phyloP scores from a whole-genome alignment of 345 rosid genomes.

The Chamaenerion angustifolium region DNA sequence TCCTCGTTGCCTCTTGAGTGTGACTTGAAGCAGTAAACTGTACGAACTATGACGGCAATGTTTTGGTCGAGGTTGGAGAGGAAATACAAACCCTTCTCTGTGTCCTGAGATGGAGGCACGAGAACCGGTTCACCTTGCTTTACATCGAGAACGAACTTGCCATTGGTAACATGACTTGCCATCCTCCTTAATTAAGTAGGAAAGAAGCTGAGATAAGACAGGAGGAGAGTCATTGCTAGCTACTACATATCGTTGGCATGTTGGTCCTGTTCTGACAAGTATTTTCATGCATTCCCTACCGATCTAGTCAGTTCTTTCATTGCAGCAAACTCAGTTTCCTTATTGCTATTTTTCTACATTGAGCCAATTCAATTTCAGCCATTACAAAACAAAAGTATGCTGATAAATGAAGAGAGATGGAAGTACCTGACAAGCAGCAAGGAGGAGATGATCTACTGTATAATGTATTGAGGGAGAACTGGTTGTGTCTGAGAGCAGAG shows the following conservation, averaged over 20 bases:
- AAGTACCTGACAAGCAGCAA: too few relatives aligned
- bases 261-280: too few relatives aligned
- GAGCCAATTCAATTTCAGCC: too few relatives aligned
- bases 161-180: conserved; percentile 16
- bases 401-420: too few relatives aligned
- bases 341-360: too few relatives aligned
- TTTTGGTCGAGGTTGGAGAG: conserved; percentile 85
- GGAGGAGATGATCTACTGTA: too few relatives aligned
- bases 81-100: conserved; percentile 49
- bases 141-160: conserved; percentile 26
- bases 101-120: conserved; percentile 52
- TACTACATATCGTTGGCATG: too few relatives aligned
- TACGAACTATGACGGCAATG: conserved; percentile 61
- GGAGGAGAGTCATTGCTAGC: not conserved
- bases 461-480: not conserved
- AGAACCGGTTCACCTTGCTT: conserved; percentile 35
- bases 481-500: too few relatives aligned
- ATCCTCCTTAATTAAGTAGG: conserved; percentile 9
- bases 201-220: not conserved
- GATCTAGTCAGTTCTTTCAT: too few relatives aligned
- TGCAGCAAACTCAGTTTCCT: too few relatives aligned
- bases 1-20: conserved; percentile 47
- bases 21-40: conserved; percentile 73
- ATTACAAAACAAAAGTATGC: too few relatives aligned
- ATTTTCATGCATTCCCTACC: too few relatives aligned